Conservation (phyloP, 345 rosid genomes). For the Adansonia digitata region DNA sequence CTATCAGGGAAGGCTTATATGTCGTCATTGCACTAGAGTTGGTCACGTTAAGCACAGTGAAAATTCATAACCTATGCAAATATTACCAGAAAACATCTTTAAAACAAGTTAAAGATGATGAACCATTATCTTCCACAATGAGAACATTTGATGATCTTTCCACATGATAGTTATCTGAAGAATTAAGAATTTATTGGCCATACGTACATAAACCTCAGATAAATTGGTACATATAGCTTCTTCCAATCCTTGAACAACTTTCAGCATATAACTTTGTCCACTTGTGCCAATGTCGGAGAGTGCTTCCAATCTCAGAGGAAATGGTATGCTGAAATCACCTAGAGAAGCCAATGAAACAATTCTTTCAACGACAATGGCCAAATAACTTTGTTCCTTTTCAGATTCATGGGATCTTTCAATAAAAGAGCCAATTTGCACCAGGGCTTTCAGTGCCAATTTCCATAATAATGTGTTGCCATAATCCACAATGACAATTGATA, state of each 20-base stretch:
- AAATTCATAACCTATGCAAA: conserved; percentile 3
- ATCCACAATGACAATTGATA: conserved; percentile 44
- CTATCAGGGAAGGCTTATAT: not conserved
- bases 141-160: conserved; percentile 14
- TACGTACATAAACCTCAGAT: conserved; percentile 60
- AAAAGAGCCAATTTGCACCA: conserved; percentile 63
- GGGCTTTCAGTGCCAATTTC: conserved; percentile 67
- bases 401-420: conserved; percentile 42
- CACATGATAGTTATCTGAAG: conserved; percentile 4
- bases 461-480: conserved; percentile 42
- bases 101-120: not conserved
- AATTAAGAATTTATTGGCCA: conserved; percentile 10
- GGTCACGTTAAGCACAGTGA: not conserved
- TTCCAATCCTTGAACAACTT: conserved; percentile 56
- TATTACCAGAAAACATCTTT: not conserved
- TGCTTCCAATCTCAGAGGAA: conserved; percentile 54
- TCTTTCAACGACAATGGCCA: conserved; percentile 51
- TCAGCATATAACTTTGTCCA: conserved; percentile 49
- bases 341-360: conserved; percentile 44
- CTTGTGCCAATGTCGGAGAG: conserved; percentile 54
- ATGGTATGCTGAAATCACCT: conserved; percentile 45
- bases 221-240: conserved; percentile 52
- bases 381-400: conserved; percentile 54
- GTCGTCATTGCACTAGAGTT: not conserved
- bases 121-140: conserved; percentile 7